Percentiles rank a stretch among this genome's conserved stretches.
Conservation (phyloP, 805 yeast species). For the Candida glaebosa region DNA sequence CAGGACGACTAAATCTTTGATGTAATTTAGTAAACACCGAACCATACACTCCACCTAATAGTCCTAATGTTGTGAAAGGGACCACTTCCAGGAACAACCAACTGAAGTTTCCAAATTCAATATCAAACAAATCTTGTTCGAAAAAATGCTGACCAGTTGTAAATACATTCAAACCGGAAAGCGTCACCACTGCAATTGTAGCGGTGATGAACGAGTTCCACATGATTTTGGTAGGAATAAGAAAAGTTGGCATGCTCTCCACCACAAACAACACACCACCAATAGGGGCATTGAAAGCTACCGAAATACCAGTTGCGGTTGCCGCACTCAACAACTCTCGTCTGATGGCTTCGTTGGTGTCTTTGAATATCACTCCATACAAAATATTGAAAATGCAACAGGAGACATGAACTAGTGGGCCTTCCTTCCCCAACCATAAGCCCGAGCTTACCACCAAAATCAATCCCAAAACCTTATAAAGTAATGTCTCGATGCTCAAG, state of each 20-base stretch:
- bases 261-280: slow-evolving; percentile 82
- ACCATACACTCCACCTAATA: slow-evolving; percentile 68
- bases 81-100: slow-evolving; percentile 71
- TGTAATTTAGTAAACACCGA: slow-evolving; percentile 48
- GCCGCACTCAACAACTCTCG: slow-evolving; percentile 73
- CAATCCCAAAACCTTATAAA: slow-evolving; percentile 55
- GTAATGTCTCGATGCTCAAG: slow-evolving; percentile 49
- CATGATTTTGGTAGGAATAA: slow-evolving; percentile 61
- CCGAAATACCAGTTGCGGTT: slow-evolving; percentile 79
- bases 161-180: slow-evolving; percentile 39
- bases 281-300: slow-evolving; percentile 83
- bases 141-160: slow-evolving; percentile 37
- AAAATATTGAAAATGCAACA: slow-evolving; percentile 49
- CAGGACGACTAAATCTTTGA: slow-evolving; percentile 20
- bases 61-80: slow-evolving; percentile 71
- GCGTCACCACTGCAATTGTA: slow-evolving; percentile 62
- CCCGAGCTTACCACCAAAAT: slow-evolving; percentile 71
- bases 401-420: slow-evolving; percentile 80
- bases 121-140: slow-evolving; percentile 53
- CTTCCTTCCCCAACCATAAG: slow-evolving; percentile 81
- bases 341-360: slow-evolving; percentile 51
- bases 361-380: slow-evolving; percentile 16
- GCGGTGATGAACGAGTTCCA: slow-evolving; percentile 86
- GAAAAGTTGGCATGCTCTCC: slow-evolving; percentile 64
- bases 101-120: slow-evolving; percentile 63